A percentile compares a stretch with the other conserved stretches of the same genome.
These are phyloP conservation scores for Atkinsonella hypoxylon DNA, from an alignment of 2,329 filamentous ascomycete species.

Conservation along the genomic window DNA sequence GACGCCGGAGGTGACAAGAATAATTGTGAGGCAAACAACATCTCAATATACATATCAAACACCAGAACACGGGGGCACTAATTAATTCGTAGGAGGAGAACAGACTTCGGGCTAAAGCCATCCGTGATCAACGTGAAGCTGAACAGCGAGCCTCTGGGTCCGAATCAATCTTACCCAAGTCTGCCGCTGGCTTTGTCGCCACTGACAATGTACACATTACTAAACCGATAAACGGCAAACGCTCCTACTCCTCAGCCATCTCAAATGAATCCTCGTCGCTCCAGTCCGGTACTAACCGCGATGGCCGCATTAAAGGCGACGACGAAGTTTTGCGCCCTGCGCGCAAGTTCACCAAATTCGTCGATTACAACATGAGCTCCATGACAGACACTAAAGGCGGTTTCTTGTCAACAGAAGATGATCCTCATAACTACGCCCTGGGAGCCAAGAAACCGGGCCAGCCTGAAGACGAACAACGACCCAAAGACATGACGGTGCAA, in stretches of 20 bases:
- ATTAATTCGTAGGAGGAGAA: constrained; percentile 58
- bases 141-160: constrained; percentile 37
- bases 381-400: constrained; percentile 98
- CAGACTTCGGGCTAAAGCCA: constrained; percentile 76
- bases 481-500: constrained; percentile 74
- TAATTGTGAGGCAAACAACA: constrained; percentile 30
- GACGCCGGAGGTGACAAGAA: constrained; percentile 41
- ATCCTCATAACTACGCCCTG: constrained; percentile 74
- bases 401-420: constrained; percentile 82
- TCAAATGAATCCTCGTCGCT: constrained; percentile 14
- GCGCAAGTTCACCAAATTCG: constrained; percentile 82
- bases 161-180: constrained; percentile 31
- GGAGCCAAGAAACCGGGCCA: constrained; percentile 28
- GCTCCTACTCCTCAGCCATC: constrained; percentile 54
- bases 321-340: constrained; percentile 55
- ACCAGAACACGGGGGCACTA: not conserved
- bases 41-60: constrained; percentile 13
- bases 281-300: constrained; percentile 50
- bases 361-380: constrained; percentile 95
- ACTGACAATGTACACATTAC: constrained; percentile 50
- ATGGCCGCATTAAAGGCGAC: constrained; percentile 45
- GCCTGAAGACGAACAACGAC: constrained; percentile 44
- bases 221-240: constrained; percentile 45
- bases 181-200: constrained; percentile 59
- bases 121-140: constrained; percentile 61